Conservation (phyloP, 129 eudicot genomes). For the Calendula officinalis region DNA sequence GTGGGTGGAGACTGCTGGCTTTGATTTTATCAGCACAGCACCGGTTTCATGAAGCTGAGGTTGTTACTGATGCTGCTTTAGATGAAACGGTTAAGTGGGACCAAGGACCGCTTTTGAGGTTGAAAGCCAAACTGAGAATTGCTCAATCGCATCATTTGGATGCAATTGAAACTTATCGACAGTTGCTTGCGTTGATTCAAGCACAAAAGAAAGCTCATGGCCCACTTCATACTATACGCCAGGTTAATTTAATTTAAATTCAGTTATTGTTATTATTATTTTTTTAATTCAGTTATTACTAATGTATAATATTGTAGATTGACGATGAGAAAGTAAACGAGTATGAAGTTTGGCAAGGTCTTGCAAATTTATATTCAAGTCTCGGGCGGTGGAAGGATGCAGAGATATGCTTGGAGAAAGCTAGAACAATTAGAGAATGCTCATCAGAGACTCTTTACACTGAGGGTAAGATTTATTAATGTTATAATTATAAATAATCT, state of each 20-base stretch:
- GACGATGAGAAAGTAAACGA: constrained; percentile 72
- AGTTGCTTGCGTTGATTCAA: constrained; percentile 83
- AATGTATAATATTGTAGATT: constrained; percentile 34
- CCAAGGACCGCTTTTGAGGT: constrained; percentile 86
- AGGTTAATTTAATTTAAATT: constrained; percentile 47
- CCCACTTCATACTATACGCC: constrained; percentile 41
- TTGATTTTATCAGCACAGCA: constrained; percentile 80
- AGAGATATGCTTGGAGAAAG: constrained; percentile 87
- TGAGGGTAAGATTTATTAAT: constrained; percentile 54
- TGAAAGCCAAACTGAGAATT: constrained; percentile 83
- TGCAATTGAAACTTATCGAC: constrained; percentile 84
- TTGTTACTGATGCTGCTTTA: constrained; percentile 84
- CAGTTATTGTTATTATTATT: neutral
- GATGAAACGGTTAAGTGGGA: constrained; percentile 97
- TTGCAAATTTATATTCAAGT: constrained; percentile 78
- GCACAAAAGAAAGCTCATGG: constrained; percentile 81
- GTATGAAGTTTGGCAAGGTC: constrained; percentile 93
- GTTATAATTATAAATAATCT: neutral
- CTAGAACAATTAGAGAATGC: constrained; percentile 57
- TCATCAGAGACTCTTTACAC: constrained; percentile 74
- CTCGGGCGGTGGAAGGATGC: constrained; percentile 92
- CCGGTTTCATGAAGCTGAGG: constrained; percentile 76
- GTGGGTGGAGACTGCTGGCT: constrained; percentile 92
- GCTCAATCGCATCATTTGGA: constrained; percentile 79
- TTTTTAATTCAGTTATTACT: constrained; percentile 1